phyloP scores from a whole-genome alignment of 768 basidiomycete genomes.

The Amanita exitialis region DNA sequence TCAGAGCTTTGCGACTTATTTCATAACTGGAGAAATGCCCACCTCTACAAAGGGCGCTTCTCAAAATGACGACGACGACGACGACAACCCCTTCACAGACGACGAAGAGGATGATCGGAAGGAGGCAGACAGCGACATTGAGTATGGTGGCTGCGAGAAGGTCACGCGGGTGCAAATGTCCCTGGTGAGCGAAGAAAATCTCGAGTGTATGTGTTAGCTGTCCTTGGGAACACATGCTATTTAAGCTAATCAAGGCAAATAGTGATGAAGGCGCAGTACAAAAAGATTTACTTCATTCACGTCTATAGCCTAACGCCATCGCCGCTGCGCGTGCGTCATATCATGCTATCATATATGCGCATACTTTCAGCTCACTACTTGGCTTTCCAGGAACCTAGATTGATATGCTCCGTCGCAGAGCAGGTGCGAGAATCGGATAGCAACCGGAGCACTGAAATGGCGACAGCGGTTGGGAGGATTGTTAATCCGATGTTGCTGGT shows the following conservation, averaged over 20 bases:
- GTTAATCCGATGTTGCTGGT: slow-evolving; percentile 13
- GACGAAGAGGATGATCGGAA: slow-evolving; percentile 2
- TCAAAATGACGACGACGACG: slow-evolving; percentile 23
- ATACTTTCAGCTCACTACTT: not conserved
- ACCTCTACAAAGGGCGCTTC: not conserved
- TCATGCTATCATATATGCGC: not conserved
- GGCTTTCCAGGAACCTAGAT: slow-evolving; percentile 30
- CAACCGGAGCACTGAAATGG: slow-evolving; percentile 29
- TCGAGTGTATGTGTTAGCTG: slow-evolving; percentile 42
- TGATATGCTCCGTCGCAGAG: slow-evolving; percentile 31
- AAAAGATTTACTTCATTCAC: slow-evolving; percentile 42
- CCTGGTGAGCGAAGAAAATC: slow-evolving; percentile 51
- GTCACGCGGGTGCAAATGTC: slow-evolving; percentile 39
- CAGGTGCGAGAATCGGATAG: slow-evolving; percentile 30
- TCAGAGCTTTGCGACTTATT: slow-evolving; percentile 52
- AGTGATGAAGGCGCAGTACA: slow-evolving; percentile 49
- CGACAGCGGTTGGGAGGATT: slow-evolving; percentile 36
- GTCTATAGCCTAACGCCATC: slow-evolving; percentile 69
- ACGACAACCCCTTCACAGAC: slow-evolving; percentile 19
- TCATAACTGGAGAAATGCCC: slow-evolving; percentile 47
- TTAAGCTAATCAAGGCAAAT: slow-evolving; percentile 1
- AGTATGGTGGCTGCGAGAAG: slow-evolving; percentile 25
- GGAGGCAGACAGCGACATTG: slow-evolving; percentile 11
- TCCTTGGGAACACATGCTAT: not conserved
- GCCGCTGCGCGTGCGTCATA: slow-evolving; percentile 40